Evolutionary conservation across 352 stramenopile species (phyloP).

Genomic region (Phytophthora sp.): DNA sequence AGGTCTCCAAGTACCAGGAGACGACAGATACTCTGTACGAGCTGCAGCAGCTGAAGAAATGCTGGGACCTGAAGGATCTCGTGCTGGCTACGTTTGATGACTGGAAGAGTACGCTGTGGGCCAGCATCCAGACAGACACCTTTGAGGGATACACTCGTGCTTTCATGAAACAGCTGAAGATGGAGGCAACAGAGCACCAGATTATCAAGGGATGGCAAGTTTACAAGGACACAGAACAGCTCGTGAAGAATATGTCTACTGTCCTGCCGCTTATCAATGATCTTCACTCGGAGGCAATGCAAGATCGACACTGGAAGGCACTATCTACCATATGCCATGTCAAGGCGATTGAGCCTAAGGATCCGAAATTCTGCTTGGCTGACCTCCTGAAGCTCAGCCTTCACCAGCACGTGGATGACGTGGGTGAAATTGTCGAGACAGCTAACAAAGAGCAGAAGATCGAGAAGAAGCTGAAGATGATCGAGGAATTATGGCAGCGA

Average conservation of each 20-base stretch:
- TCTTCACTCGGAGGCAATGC: conserved; percentile 95
- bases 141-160: conserved; percentile 79
- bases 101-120: conserved; percentile 87
- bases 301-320: conserved; percentile 93
- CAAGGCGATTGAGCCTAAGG: conserved; percentile 87
- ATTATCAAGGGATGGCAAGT: conserved; percentile 90
- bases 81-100: conserved; percentile 85
- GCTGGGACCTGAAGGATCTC: conserved; percentile 87
- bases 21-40: conserved; percentile 90
- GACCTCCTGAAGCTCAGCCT: conserved; percentile 87
- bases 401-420: conserved; percentile 84
- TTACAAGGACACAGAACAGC: conserved; percentile 87
- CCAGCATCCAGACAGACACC: conserved; percentile 81
- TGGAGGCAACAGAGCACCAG: conserved; percentile 80
- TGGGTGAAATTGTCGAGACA: conserved; percentile 88
- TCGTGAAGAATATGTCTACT: conserved; percentile 89
- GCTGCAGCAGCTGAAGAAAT: conserved; percentile 87
- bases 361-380: conserved; percentile 84
- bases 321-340: conserved; percentile 86
- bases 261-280: conserved; percentile 94
- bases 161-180: conserved; percentile 89
- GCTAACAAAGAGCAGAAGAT: conserved; percentile 92
- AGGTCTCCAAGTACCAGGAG: conserved; percentile 89
- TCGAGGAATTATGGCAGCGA: conserved; percentile 85
- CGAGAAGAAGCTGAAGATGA: conserved; percentile 90